Percentiles rank a stretch among this genome's conserved stretches.
Evolutionary conservation across 192 early-diverging fungal genomes (phyloP).

Genomic region (Helicostylum pulchrum): DNA sequence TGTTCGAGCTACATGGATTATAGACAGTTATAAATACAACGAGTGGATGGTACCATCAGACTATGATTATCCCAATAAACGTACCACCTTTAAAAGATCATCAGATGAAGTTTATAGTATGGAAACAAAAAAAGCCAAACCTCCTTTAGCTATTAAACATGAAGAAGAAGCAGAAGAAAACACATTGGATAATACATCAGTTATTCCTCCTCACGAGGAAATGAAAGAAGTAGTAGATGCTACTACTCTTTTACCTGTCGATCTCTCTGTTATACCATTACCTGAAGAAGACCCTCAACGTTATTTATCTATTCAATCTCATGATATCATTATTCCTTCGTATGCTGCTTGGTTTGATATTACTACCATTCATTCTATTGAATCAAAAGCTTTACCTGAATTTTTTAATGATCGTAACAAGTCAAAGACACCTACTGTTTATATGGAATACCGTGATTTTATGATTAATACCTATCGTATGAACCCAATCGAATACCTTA

Average conservation of each 20-base stretch:
- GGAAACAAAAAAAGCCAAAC: slow-evolving; percentile 1
- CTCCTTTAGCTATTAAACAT: not conserved
- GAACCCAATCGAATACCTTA: slow-evolving; percentile 94
- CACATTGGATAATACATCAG: not conserved
- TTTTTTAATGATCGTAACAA: slow-evolving; percentile 95
- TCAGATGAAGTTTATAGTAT: not conserved
- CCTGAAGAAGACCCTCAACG: slow-evolving; percentile 59
- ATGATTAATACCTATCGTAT: slow-evolving; percentile 98
- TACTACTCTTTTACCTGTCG: not conserved
- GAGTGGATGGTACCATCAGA: slow-evolving; percentile 70
- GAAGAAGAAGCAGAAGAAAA: not conserved
- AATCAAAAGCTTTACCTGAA: slow-evolving; percentile 85
- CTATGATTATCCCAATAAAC: slow-evolving; percentile 13
- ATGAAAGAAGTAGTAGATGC: no score
- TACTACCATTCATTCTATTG: slow-evolving; percentile 75
- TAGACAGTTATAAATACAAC: slow-evolving; percentile 63
- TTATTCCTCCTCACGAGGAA: not conserved
- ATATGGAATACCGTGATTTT: slow-evolving; percentile 95
- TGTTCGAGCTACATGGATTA: slow-evolving; percentile 64
- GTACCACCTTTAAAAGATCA: not conserved
- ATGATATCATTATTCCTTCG: slow-evolving; percentile 81
- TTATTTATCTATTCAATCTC: slow-evolving; percentile 65
- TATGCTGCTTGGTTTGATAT: slow-evolving; percentile 96
- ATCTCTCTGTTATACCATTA: slow-evolving; percentile 4
- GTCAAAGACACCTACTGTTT: slow-evolving; percentile 89